Percentiles rank a stretch among this genome's conserved stretches.
phyloP scores from a whole-genome alignment of 805 yeast species.

The Nakazawaea molendinolei region DNA sequence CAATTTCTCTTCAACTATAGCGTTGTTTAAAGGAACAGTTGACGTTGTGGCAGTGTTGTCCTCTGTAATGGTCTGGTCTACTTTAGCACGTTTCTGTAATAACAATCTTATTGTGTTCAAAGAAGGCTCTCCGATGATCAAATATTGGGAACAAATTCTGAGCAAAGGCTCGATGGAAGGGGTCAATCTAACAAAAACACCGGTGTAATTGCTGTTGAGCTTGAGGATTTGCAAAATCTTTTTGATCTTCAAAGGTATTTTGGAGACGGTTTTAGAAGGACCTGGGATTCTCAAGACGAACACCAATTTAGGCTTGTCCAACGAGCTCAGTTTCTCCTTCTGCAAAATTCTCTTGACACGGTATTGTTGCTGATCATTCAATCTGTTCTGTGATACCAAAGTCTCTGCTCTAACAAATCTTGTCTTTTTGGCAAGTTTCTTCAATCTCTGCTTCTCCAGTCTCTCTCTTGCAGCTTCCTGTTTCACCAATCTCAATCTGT shows the following conservation, averaged over 20 bases:
- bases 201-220: slow-evolving; percentile 53
- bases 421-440: slow-evolving; percentile 34
- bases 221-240: slow-evolving; percentile 57
- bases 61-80: slow-evolving; percentile 28
- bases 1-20: slow-evolving; percentile 63
- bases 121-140: slow-evolving; percentile 72
- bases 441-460: slow-evolving; percentile 37
- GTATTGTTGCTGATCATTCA: slow-evolving; percentile 60
- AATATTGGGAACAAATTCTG: slow-evolving; percentile 64
- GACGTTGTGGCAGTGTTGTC: slow-evolving; percentile 23
- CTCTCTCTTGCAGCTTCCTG: slow-evolving; percentile 57
- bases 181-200: slow-evolving; percentile 65
- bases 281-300: slow-evolving; percentile 66
- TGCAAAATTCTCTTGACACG: slow-evolving; percentile 51
- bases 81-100: slow-evolving; percentile 70
- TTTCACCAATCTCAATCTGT: slow-evolving; percentile 63
- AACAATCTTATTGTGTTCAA: slow-evolving; percentile 63
- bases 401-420: slow-evolving; percentile 72
- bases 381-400: slow-evolving; percentile 57
- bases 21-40: slow-evolving; percentile 57
- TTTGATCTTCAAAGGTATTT: slow-evolving; percentile 57
- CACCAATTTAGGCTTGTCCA: slow-evolving; percentile 43
- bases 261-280: slow-evolving; percentile 43
- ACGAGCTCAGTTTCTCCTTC: slow-evolving; percentile 21
- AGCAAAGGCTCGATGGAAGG: slow-evolving; percentile 54